Evolutionary conservation across 2,329 filamentous ascomycete genomes (phyloP), one percentile per base, ranked within the genome.

Genomic region (Graphilbum ipis-grandicollis): DNA sequence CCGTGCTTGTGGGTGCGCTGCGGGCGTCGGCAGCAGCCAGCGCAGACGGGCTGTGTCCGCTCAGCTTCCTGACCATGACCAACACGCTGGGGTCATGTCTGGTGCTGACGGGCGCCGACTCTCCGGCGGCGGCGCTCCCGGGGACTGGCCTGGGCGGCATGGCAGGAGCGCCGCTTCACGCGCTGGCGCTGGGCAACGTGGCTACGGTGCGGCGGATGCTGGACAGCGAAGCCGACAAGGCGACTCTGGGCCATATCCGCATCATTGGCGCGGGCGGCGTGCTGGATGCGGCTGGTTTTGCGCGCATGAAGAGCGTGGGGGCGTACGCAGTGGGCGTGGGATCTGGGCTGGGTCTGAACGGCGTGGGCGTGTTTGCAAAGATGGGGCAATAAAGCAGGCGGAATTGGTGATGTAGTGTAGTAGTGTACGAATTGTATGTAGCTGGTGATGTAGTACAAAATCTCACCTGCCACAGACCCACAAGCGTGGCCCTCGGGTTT

Each of bases 241-340:
- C 38, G 1, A 45, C 46, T 28, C 52, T 82, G 34, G 53, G 53
- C 9, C 57, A 65, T n/a, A 59, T 86, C 19, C 57, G 59, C 14
- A 60, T 86, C 22, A 72, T 86, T 38, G 81, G 81, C 0, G 68
- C 81, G 0, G 81, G 81, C 1, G 81, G 81, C 2, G 80, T 86
- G 2, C 58, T 64, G 19, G 76, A 85, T 50, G 58, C 54, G 0
- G 62, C 55, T 3, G 78, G 76, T 1, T 82, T 66, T 45, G 54
- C 56, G 39, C 62, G 80, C 43, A 85, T 84, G 78, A 63, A 59
- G 44, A 56, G 53, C 7, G 79, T 71, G 0, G 80, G 80, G 0
- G 80, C 79, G 0, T 58, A 49, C 18, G 72, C 69, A 0, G 77
- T 84, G 0, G 80, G 67, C 0, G 65, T 84, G 32, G 80, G 71